Percentiles rank a stretch among this genome's conserved stretches.
These are phyloP conservation scores for Blastobotrys proliferans DNA, from an alignment of 1,139 yeast genomes.

Conservation along the genomic window DNA sequence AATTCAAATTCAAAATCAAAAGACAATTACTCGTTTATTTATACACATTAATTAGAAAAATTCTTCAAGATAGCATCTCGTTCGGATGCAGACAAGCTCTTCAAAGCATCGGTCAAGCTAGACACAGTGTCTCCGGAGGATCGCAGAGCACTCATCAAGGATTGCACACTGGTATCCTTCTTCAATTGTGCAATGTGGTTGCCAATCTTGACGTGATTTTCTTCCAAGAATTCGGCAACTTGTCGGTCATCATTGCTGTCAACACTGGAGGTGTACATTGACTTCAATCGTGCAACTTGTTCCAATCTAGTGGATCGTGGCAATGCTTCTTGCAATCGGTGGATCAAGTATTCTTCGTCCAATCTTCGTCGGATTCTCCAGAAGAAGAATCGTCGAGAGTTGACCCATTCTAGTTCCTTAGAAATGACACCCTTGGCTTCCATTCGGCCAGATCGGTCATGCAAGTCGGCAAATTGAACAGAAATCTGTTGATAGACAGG, in stretches of 20 bases:
- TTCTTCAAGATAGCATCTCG: slow-evolving; percentile 47
- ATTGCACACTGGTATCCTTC: slow-evolving; percentile 27
- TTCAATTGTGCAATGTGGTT: slow-evolving; percentile 54
- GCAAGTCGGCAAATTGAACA: slow-evolving; percentile 95
- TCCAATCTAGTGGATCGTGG: slow-evolving; percentile 67
- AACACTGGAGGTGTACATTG: slow-evolving; percentile 63
- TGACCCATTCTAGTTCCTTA: slow-evolving; percentile 77
- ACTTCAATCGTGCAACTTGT: slow-evolving; percentile 78
- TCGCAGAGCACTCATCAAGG: slow-evolving; percentile 22
- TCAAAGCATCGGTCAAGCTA: slow-evolving; percentile 59
- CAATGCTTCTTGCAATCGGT: slow-evolving; percentile 64
- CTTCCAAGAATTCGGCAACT: slow-evolving; percentile 84
- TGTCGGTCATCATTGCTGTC: slow-evolving; percentile 70
- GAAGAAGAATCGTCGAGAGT: slow-evolving; percentile 94
- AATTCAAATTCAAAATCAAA: not conserved
- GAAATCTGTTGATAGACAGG: slow-evolving; percentile 92
- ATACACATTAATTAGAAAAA: slow-evolving; percentile 11
- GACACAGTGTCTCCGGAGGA: slow-evolving; percentile 49
- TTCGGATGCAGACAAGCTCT: slow-evolving; percentile 56
- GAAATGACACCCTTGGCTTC: slow-evolving; percentile 87
- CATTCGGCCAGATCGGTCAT: slow-evolving; percentile 97
- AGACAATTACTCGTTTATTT: not conserved
- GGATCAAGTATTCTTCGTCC: slow-evolving; percentile 83
- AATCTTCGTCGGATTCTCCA: slow-evolving; percentile 98
- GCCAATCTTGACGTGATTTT: slow-evolving; percentile 62